A percentile compares a stretch with the other conserved stretches of the same genome.
Conservation (phyloP, 305 asterid species). For the Coffea humblotiana region DNA sequence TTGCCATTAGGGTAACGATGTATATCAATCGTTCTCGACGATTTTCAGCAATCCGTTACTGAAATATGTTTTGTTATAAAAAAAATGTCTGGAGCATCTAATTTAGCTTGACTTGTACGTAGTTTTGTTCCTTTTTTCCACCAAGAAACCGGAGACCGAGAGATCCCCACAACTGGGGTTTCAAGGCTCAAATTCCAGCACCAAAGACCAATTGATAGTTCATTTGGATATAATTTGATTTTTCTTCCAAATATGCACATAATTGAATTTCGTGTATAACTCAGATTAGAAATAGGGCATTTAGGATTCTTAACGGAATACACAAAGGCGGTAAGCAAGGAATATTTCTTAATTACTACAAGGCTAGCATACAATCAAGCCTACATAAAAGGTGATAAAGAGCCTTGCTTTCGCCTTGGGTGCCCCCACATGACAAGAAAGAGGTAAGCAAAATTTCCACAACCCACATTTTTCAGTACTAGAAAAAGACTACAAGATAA, state of each 20-base stretch:
- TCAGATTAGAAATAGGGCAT: not conserved
- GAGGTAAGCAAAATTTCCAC: conserved; percentile 3
- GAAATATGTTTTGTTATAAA: too few species aligned
- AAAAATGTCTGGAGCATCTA: too few species aligned
- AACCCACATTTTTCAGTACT: not conserved
- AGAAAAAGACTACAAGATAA: not conserved
- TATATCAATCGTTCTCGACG: too few species aligned
- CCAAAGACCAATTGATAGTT: not conserved
- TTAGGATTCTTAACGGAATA: not conserved
- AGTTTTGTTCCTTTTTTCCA: too few species aligned
- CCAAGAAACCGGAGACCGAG: too few species aligned
- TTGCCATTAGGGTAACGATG: too few species aligned
- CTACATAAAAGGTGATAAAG: not conserved
- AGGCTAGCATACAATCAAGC: not conserved
- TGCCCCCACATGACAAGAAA: not conserved
- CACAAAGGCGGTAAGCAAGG: not conserved
- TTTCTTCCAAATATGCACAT: not conserved
- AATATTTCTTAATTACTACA: conserved; percentile 3
- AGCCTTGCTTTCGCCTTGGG: not conserved
- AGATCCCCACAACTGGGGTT: not conserved
- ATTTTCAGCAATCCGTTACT: too few species aligned
- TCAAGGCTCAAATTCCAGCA: not conserved
- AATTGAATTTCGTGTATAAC: not conserved
- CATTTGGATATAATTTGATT: not conserved
- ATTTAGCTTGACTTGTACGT: too few species aligned